Evolutionary conservation across 768 basidiomycete genomes (phyloP), one percentile per base, ranked within the genome.

Genomic region (Lactarius tabidus): DNA sequence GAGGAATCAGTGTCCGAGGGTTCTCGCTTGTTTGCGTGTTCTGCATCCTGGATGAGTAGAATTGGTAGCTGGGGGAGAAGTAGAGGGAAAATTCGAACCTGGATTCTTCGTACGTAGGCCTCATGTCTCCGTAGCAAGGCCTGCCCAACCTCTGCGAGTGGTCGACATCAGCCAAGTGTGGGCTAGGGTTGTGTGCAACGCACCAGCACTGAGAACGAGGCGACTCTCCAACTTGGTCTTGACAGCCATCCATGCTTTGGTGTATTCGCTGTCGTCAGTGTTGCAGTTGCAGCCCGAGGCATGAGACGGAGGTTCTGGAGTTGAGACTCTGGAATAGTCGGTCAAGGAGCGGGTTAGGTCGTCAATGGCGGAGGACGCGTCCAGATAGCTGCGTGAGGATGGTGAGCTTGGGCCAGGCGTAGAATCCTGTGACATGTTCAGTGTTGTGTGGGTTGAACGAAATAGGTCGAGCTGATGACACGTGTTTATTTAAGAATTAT

Each of bases 51-150:
- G 15, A 36, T 26, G 36, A 38, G 28, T 55, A 57, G 58, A 51
- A 31, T 15, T n/a, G 15, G n/a, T 23, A 51, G 48, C 18, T 20
- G n/a, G 31, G 26, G 9, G 26, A 51, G 54, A 41, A 36, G 55
- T n/a, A 26, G 28, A 1, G n/a, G 7, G 18, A 64, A 36, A 14
- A 26, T n/a, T 75, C 81, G 54, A 68, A 85, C 86, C 83, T 90
- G 86, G 62, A 86, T 84, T 71, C 82, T 82, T 56, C 87, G 84
- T 33, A 93, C 85, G 75, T 91, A 92, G 3, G 89, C 90, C 77
- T 95, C 94, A 73, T 95, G 93, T 65, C 88, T 80, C 71, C 90
- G 86, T 56, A 97, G 75, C 55, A 97, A 77, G 5, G 95, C 94
- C 75, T 94, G 91, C 15, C 94, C 94, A 33, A 96, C 88, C 81